Base-by-base conservation (phyloP, 768 basidiomycete genomes). In the Lactarius trivialis region DNA sequence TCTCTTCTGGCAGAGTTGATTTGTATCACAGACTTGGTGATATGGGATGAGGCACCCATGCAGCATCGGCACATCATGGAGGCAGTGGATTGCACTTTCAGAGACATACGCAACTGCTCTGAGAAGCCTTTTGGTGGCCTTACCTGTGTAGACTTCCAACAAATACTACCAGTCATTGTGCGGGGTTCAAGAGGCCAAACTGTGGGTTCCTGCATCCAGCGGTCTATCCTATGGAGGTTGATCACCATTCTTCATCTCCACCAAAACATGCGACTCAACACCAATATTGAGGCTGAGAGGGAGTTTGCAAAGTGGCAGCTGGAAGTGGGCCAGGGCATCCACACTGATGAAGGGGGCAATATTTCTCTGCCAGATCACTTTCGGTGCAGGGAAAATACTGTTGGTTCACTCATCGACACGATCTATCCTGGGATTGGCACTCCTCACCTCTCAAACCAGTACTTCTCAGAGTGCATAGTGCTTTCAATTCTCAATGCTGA, bases 141-240 rank as follows among this genome's bases (percentile, higher is more conserved):
- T n/a, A n/a, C n/a, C n/a, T n/a, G n/a, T n/a, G n/a, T n/a, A n/a
- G n/a, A n/a, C n/a, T n/a, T n/a, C n/a, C n/a, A n/a, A n/a, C n/a
- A n/a, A n/a, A n/a, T n/a, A n/a, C n/a, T n/a, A n/a, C n/a, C n/a
- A n/a, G n/a, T n/a, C n/a, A n/a, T n/a, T n/a, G n/a, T n/a, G n/a
- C n/a, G n/a, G 71, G 21, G 72, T 75, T 7, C 34, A 58, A 15
- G 50, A 76, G 5, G 76, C 79, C 58, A 77, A 81, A 14, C 80
- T 76, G 77, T 80, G 81, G 71, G 78, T 81, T 67, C 68, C 71
- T 19, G 58, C 71, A 1, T n/a, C n/a, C n/a, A n/a, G n/a, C n/a
- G n/a, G n/a, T n/a, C n/a, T n/a, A 74, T 74, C 58, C 77, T 83
- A 79, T 76, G 79, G 76, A 45, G 79, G 76, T n/a, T 67, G 5